Conservation (phyloP, 1,284 basidiomycete genomes). For the Leccinum huronense region DNA sequence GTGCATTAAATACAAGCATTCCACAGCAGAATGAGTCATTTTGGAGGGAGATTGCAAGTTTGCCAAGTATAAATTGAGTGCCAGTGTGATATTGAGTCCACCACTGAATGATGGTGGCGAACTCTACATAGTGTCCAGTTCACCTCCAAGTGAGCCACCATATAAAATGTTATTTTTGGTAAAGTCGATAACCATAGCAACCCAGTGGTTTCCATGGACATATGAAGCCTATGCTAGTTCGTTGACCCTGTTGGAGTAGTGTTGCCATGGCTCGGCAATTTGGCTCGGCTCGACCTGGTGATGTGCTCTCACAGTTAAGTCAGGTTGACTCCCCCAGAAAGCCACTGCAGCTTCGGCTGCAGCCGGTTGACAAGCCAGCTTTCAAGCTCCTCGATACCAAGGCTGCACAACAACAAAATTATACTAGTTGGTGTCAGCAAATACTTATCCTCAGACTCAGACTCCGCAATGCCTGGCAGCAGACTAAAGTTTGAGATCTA, state of each 20-base stretch:
- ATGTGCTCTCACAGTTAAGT: too few species aligned
- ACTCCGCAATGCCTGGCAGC: too few species aligned
- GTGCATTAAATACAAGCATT: slow-evolving; percentile 1
- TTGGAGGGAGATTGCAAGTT: background rate
- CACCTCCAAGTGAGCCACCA: slow-evolving; percentile 1
- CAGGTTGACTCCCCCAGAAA: too few species aligned
- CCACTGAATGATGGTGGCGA: background rate
- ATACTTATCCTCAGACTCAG: too few species aligned
- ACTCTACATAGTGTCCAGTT: background rate
- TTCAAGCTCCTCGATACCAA: too few species aligned
- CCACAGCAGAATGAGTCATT: slow-evolving; percentile 5
- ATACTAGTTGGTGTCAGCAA: too few species aligned
- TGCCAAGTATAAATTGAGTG: background rate
- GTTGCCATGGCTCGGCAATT: too few species aligned
- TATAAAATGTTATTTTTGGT: background rate
- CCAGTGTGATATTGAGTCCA: background rate
- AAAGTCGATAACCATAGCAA: slow-evolving; percentile 4
- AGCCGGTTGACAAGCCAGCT: too few species aligned
- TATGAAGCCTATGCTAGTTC: slow-evolving; percentile 4
- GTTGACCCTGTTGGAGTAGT: slow-evolving; percentile 2
- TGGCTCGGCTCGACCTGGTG: too few species aligned
- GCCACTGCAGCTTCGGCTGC: too few species aligned
- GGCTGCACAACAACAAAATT: too few species aligned
- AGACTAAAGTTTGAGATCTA: too few species aligned
- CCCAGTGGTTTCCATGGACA: slow-evolving; percentile 2